Percentiles rank a stretch among this genome's conserved stretches.
These are phyloP conservation scores for Guillardia theta DNA, from an alignment of 78 protist species.

Conservation along the genomic window DNA sequence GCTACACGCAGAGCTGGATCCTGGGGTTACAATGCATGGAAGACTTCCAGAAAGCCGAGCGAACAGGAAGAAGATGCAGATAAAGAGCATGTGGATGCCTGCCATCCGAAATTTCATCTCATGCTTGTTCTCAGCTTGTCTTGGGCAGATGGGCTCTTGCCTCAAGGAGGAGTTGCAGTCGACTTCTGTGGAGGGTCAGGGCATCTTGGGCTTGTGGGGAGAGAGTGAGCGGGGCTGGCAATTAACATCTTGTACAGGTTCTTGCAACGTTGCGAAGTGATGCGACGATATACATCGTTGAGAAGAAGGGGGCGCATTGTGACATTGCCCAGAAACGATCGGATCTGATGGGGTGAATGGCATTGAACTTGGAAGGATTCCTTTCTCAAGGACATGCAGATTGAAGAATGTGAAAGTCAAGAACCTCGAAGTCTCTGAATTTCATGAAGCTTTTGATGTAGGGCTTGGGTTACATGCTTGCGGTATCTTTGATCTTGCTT, in stretches of 20 bases:
- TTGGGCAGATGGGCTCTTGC: background rate
- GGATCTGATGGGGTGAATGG: background rate
- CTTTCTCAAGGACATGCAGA: background rate
- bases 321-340: background rate
- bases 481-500: too few species aligned
- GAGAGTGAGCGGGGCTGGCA: background rate
- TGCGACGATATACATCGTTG: background rate
- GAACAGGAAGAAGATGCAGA: background rate
- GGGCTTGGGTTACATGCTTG: background rate
- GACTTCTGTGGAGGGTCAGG: constrained; percentile 17
- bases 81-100: background rate
- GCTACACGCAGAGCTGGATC: background rate
- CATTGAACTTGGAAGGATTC: background rate
- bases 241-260: too few species aligned
- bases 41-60: background rate
- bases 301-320: background rate
- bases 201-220: background rate
- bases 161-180: background rate
- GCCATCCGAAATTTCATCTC: background rate
- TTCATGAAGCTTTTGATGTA: background rate
- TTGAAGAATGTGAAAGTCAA: background rate
- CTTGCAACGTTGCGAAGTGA: background rate
- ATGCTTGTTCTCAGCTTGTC: background rate
- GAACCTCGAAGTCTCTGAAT: background rate
- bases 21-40: background rate